A percentile compares a stretch with the other conserved stretches of the same genome.
Evolutionary conservation across 2,329 filamentous ascomycete species (phyloP).

Genomic region (Aureobasidium melanogenum): DNA sequence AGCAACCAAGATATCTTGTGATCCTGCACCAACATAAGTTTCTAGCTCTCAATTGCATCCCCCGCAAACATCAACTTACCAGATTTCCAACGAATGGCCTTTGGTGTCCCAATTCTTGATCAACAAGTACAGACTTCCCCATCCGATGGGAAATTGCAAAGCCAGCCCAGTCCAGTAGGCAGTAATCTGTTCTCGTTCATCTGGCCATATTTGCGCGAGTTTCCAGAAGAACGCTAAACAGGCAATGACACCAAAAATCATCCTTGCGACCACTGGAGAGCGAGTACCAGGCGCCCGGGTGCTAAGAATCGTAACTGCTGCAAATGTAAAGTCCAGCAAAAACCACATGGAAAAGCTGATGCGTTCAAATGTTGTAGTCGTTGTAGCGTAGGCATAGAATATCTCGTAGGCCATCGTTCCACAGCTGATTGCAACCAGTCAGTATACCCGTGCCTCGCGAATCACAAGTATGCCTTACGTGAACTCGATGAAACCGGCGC

Average conservation of each 20-base stretch:
- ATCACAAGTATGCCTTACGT: conserved; percentile 10
- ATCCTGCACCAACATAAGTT: conserved; percentile 20
- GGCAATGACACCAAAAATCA: conserved; percentile 22
- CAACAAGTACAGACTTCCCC: conserved; percentile 26
- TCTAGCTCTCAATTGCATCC: background rate
- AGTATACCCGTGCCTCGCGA: background rate
- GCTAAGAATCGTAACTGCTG: conserved; percentile 23
- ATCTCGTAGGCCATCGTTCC: conserved; percentile 32
- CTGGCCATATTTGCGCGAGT: conserved; percentile 24
- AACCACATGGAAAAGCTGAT: conserved; percentile 32
- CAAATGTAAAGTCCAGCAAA: conserved; percentile 29
- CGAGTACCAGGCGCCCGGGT: conserved; percentile 22
- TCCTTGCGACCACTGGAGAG: conserved; percentile 18
- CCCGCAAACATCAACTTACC: conserved; percentile 19
- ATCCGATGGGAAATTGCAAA: conserved; percentile 31
- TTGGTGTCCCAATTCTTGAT: conserved; percentile 26
- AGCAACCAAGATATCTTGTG: conserved; percentile 31
- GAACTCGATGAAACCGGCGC: conserved; percentile 25
- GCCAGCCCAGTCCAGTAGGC: conserved; percentile 32
- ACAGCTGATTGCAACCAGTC: background rate
- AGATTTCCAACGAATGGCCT: conserved; percentile 33
- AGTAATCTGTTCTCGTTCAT: conserved; percentile 32
- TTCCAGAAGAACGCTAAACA: conserved; percentile 25
- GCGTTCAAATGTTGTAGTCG: conserved; percentile 26
- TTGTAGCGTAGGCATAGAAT: conserved; percentile 31